These are phyloP conservation scores for Anisogramma anomala DNA, from an alignment of 2,329 filamentous ascomycete species.

Conservation along the genomic window DNA sequence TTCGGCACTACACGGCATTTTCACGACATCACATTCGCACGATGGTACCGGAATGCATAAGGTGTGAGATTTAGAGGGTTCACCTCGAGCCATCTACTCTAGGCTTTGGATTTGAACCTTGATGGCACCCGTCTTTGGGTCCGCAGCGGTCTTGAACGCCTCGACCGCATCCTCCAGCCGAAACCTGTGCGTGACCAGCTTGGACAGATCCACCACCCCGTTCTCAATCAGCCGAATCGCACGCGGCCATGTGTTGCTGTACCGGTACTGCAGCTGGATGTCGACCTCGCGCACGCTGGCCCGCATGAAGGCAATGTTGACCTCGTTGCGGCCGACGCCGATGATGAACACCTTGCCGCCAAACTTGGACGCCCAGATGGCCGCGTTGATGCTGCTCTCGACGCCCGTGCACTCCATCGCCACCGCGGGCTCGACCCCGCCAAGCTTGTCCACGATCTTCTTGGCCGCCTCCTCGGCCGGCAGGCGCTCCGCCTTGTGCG, in stretches of 20 bases:
- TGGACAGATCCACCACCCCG: slow-evolving; percentile 69
- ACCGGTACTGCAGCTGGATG: slow-evolving; percentile 92
- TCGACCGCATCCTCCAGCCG: slow-evolving; percentile 74
- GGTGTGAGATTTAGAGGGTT: too few species aligned
- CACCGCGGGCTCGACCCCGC: slow-evolving; percentile 68
- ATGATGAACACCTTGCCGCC: slow-evolving; percentile 96
- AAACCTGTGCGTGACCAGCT: slow-evolving; percentile 81
- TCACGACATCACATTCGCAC: too few species aligned
- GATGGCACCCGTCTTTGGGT: slow-evolving; percentile 88
- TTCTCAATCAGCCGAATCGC: slow-evolving; percentile 81
- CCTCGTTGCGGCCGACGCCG: slow-evolving; percentile 89
- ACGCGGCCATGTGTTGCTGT: slow-evolving; percentile 90
- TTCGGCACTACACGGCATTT: too few species aligned
- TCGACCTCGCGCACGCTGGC: slow-evolving; percentile 86
- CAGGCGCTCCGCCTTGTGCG: slow-evolving; percentile 60
- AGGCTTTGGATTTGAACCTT: slow-evolving; percentile 87
- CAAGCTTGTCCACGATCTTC: slow-evolving; percentile 57
- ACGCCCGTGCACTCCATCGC: slow-evolving; percentile 91
- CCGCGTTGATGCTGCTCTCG: slow-evolving; percentile 73
- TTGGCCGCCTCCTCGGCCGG: slow-evolving; percentile 60
- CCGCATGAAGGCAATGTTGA: slow-evolving; percentile 91
- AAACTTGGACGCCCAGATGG: slow-evolving; percentile 86
- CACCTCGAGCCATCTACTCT: too few species aligned
- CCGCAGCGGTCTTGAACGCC: slow-evolving; percentile 79
- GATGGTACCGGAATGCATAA: too few species aligned